phyloP scores from a whole-genome alignment of 139 green algal species.

The Pleodorina starrii region DNA sequence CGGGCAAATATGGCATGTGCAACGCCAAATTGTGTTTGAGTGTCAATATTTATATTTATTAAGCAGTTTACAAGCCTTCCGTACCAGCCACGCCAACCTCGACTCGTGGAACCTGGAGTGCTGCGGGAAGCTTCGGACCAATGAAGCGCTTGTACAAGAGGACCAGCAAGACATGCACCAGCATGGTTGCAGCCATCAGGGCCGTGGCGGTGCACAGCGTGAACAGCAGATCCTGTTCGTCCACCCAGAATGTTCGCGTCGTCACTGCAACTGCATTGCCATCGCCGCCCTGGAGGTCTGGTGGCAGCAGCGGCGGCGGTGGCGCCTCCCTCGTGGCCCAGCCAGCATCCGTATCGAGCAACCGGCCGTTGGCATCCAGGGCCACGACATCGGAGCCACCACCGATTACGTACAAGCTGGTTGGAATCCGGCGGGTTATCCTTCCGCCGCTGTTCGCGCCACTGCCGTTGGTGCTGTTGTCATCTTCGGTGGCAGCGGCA shows the following conservation, averaged over 20 bases:
- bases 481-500: too few species aligned
- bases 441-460: neutral
- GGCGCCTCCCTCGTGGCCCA: too few species aligned
- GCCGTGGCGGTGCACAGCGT: neutral
- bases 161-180: neutral
- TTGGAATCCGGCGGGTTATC: neutral
- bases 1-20: too few species aligned
- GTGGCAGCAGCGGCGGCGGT: neutral
- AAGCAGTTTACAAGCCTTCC: too few species aligned
- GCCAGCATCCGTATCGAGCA: neutral
- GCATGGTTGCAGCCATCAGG: neutral
- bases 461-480: neutral
- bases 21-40: too few species aligned
- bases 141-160: neutral
- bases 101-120: neutral
- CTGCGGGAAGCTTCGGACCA: neutral
- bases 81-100: neutral
- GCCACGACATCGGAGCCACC: neutral
- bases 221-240: neutral
- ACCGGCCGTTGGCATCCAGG: neutral
- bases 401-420: neutral
- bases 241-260: neutral
- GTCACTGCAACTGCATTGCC: neutral
- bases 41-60: too few species aligned
- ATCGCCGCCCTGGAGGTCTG: neutral